Conservation (phyloP, 805 yeast genomes). For the Kregervanrija pseudodelftensis region DNA sequence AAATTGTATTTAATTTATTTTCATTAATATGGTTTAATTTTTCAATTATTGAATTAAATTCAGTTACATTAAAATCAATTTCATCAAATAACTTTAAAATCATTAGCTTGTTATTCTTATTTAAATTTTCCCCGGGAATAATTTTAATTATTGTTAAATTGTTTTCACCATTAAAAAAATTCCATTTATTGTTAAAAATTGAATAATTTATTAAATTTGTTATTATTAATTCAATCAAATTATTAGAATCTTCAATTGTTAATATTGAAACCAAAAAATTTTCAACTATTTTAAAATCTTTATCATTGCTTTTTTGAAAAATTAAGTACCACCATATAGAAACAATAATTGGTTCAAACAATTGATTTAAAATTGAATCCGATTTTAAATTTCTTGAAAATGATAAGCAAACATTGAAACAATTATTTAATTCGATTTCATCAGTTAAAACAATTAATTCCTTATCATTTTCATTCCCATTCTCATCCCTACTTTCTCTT, state of each 20-base stretch:
- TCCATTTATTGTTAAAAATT: constrained; percentile 29
- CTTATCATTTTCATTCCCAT: neutral
- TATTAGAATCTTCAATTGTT: constrained; percentile 10
- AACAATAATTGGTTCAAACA: constrained; percentile 24
- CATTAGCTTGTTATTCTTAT: constrained; percentile 2
- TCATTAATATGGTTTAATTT: constrained; percentile 42
- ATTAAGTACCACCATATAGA: constrained; percentile 40
- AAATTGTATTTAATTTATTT: constrained; percentile 36
- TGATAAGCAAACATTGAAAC: constrained; percentile 59
- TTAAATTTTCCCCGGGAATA: constrained; percentile 6
- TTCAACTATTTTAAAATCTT: constrained; percentile 29
- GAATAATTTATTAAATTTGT: constrained; percentile 20
- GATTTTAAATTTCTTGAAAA: constrained; percentile 39
- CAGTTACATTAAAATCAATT: constrained; percentile 33
- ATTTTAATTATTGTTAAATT: constrained; percentile 21
- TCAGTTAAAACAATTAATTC: constrained; percentile 29
- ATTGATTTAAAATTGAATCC: constrained; percentile 26
- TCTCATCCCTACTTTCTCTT: neutral
- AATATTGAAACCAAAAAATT: constrained; percentile 31
- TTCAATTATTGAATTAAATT: constrained; percentile 23
- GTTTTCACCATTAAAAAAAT: constrained; percentile 35
- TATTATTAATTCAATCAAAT: constrained; percentile 10
- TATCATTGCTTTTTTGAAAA: constrained; percentile 27
- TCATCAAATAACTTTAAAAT: constrained; percentile 29
- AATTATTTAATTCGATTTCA: constrained; percentile 51